Evolutionary conservation across 202 grass and related monocot species (phyloP), one percentile per base, ranked within the genome.

Genomic region (Miscanthus sacchariflorus): DNA sequence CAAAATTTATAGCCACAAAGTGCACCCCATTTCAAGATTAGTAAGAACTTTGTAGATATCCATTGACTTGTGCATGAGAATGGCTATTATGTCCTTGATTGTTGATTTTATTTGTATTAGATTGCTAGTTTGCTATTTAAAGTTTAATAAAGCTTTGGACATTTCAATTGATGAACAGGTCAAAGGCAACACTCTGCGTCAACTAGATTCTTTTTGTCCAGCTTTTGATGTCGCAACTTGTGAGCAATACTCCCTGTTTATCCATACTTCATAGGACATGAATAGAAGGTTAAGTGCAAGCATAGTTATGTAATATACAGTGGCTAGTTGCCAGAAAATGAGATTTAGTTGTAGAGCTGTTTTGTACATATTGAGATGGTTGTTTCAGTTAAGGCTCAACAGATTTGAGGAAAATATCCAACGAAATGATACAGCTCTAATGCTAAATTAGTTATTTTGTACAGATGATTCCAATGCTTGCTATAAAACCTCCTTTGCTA

Each of bases 201-300:
- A 0, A 28, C 14, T 75, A 74, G 48, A 79, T 86, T 83, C 83
- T 46, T 86, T 68, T 52, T n/a, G 10, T 80, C 58, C 30, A 80
- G 42, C 38, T 69, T 86, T 92, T 74, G 83, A 86, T 88, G 48
- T 80, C 42, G 58, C 36, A 45, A 67, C 68, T 73, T 63, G 13
- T 78, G 59, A 79, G 68, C 46, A 86, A 74, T 76, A 83, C 79
- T 82, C 68, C 78, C 84, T 83, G 80, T 86, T 75, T 83, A 92
- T 92, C 79, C 74, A 89, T 92, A 92, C 87, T 89, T 86, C 78
- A 89, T 86, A 89, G 80, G 69, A 87, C 48, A 92, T 86, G 74
- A 86, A 92, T 84, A 86, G 79, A 92, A 92, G 58, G 68, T 40
- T 45, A 91, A 54, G 82, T 69, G 74, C 80, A 81, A 87, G 64